phyloP scores from a whole-genome alignment of 306 rosid genomes.

The Quercus bicolor region DNA sequence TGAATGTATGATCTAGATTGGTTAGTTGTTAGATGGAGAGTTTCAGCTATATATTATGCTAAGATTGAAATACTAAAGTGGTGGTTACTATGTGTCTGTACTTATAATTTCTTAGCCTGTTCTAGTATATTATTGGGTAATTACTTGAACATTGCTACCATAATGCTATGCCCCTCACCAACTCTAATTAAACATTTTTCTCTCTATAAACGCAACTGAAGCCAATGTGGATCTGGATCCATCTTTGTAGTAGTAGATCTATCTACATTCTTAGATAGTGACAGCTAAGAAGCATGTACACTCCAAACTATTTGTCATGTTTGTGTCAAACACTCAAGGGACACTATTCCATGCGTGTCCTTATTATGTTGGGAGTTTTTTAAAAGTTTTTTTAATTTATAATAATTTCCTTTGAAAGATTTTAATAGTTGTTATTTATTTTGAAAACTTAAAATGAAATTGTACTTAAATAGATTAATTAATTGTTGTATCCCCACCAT shows the following conservation, averaged over 20 bases:
- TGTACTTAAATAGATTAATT: no score
- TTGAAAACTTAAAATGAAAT: no score
- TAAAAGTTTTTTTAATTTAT: no score
- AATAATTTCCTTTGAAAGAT: no score
- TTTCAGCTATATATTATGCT: not conserved
- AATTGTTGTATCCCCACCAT: no score
- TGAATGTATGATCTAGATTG: not conserved
- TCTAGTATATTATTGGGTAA: not conserved
- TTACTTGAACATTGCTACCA: not conserved
- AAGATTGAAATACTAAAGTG: not conserved
- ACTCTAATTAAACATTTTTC: not conserved
- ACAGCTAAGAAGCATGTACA: no score
- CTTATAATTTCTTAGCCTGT: not conserved
- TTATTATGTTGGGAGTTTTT: no score
- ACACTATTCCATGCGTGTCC: no score
- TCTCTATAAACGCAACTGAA: not conserved
- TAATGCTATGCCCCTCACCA: not conserved
- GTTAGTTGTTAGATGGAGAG: not conserved
- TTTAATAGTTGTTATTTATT: no score
- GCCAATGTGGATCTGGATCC: not conserved
- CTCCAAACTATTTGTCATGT: no score
- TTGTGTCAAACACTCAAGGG: no score
- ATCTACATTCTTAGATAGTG: no score
- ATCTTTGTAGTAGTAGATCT: not conserved
- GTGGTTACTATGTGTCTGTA: not conserved